These are phyloP conservation scores for Debaryomyces singareniensis DNA, from an alignment of 1,139 yeast genomes.

Conservation along the genomic window DNA sequence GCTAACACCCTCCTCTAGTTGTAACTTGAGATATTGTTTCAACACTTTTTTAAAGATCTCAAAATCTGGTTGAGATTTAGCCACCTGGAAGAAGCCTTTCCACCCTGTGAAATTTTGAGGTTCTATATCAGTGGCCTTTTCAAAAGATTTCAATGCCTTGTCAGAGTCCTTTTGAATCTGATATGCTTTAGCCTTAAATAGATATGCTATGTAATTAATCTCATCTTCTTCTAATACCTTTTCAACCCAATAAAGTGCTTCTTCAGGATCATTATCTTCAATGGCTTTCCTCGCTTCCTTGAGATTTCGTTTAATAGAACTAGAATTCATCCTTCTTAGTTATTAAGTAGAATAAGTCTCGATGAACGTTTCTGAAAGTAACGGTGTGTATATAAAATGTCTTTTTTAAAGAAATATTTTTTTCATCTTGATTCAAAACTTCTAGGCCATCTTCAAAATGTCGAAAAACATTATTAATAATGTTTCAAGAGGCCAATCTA, in stretches of 20 bases:
- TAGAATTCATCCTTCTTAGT: too few relatives aligned
- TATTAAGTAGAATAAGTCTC: too few relatives aligned
- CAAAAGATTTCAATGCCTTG: slow-evolving; percentile 43
- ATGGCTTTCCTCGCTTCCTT: slow-evolving; percentile 59
- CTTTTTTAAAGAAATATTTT: too few relatives aligned
- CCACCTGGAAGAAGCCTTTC: slow-evolving; percentile 64
- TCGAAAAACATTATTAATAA: too few relatives aligned
- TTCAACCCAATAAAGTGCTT: slow-evolving; percentile 46
- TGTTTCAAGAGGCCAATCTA: slow-evolving; percentile 44
- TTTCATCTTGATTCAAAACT: too few relatives aligned
- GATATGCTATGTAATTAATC: slow-evolving; percentile 56
- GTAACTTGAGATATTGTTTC: slow-evolving; percentile 15
- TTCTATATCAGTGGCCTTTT: slow-evolving; percentile 50
- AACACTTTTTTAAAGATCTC: slow-evolving; percentile 43
- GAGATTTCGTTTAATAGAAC: slow-evolving; percentile 38
- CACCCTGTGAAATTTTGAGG: slow-evolving; percentile 60
- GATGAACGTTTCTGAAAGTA: too few relatives aligned
- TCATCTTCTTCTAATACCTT: slow-evolving; percentile 51
- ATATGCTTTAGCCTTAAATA: slow-evolving; percentile 57
- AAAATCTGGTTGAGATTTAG: slow-evolving; percentile 31
- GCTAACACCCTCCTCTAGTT: slow-evolving; percentile 27
- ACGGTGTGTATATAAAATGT: too few relatives aligned
- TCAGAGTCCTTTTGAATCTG: slow-evolving; percentile 33
- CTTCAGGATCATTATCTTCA: slow-evolving; percentile 49
- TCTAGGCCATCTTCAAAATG: too few relatives aligned